Conservation (phyloP, 192 early-diverging fungal species). For the Pilobolus umbonatus region DNA sequence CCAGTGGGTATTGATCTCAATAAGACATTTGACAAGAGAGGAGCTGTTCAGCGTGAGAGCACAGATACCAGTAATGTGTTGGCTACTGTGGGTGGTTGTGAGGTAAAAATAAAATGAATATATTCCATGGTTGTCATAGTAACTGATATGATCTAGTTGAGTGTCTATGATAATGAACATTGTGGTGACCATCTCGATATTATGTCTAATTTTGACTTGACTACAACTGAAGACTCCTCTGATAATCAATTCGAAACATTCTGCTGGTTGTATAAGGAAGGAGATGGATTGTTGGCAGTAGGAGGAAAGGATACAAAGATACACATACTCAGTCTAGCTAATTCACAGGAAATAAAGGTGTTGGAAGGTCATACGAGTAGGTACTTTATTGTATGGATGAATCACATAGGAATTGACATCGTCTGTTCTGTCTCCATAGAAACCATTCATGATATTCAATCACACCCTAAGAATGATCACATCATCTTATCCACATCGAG, state of each 20-base stretch:
- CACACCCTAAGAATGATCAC: constrained; percentile 61
- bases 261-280: constrained; percentile 66
- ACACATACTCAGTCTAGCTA: constrained; percentile 70
- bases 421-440: constrained; percentile 13
- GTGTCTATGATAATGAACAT: constrained; percentile 90
- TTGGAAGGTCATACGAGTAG: constrained; percentile 61
- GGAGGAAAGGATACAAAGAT: constrained; percentile 61
- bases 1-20: constrained; percentile 48
- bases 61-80: constrained; percentile 71
- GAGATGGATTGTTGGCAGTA: constrained; percentile 66
- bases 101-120: constrained; percentile 40
- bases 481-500: constrained; percentile 65
- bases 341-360: constrained; percentile 58
- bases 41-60: constrained; percentile 57
- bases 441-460: constrained; percentile 61
- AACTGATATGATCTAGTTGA: constrained; percentile 46
- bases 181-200: constrained; percentile 91
- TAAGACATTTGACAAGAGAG: constrained; percentile 68
- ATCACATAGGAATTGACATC: neutral
- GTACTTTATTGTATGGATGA: neutral
- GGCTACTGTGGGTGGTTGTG: constrained; percentile 63
- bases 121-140: neutral
- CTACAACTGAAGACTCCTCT: constrained; percentile 27
- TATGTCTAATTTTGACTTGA: constrained; percentile 82
- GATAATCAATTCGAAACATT: constrained; percentile 39